Evolutionary conservation across 2,329 filamentous ascomycete species (phyloP), one percentile per base, ranked within the genome.

Genomic region (Fusarium pseudocircinatum): DNA sequence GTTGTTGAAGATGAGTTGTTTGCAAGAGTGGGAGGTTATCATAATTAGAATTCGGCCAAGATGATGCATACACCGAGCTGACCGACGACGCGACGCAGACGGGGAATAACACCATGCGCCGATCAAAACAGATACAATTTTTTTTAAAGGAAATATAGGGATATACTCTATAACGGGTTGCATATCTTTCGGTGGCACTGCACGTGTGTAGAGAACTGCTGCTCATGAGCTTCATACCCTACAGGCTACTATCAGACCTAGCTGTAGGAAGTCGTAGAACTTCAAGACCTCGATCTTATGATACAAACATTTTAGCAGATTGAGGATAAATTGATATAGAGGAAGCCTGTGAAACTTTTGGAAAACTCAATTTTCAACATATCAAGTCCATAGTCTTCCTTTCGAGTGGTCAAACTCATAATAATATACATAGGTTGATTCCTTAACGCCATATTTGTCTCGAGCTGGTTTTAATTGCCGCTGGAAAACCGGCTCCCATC

Each of bases 401-500:
- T 26, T 22, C 39, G 15, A 59, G 24, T 34, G n/a, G 34, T 39
- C 11, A 39, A 54, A 30, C 26, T 50, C n/a, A 43, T 46, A 15
- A n/a, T 61, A 22, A 54, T 47, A 39, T 46, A 56, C 49, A 67
- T 40, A 24, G 20, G 44, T 18, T 37, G 36, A 61, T 15, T 47
- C 22, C 50, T 36, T 12, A 50, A 75, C 74, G 69, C 69, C 75
- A 63, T 65, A 50, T 40, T 47, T 16, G 52, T 52, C 43, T 49
- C 40, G 26, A 30, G 44, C 34, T 63, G 60, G 57, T 59, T 57
- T 59, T 15, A 52, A 54, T 42, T 32, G 44, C 50, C 61, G 32
- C 44, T 47, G 7, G 16, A 40, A 40, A 57, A 13, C 43, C 60
- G 39, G 52, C 43, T 47, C 44, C 42, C 46, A 57, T 50, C 53